Evolutionary conservation across 2,329 filamentous ascomycete species (phyloP), one percentile per base, ranked within the genome.

Genomic region (Claviceps paspali): DNA sequence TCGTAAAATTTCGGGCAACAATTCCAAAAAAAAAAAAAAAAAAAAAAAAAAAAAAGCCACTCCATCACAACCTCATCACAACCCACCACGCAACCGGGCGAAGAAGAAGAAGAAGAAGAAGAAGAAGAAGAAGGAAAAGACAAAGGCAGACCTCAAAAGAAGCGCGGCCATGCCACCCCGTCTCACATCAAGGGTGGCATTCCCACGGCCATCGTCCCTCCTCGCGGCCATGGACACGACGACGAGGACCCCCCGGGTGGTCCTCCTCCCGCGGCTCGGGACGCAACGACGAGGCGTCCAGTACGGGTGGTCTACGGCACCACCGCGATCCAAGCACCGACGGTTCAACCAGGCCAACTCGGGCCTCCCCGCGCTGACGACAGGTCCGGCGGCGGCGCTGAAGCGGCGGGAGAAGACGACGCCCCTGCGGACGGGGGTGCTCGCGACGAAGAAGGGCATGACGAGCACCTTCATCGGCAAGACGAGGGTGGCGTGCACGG

Each of bases 371-470:
- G 55, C 53, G 4, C 71, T 67, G 33, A 70, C 69, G 8, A 64
- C 68, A 6, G 73, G 73, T 0, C 73, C 73, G 2, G 71, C 70
- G 2, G 75, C 75, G 8, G 74, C 75, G 6, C 66, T 79, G 41
- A 60, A 62, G 57, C 70, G 75, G 33, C 69, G 65, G 48, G 69
- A 65, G 46, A 64, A 62, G 45, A 74, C 72, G 12, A 72, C 74
- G 11, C 75, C 75, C 1, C 51, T 76, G 29, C 81, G 91, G 21
- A 79, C 86, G 2, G 91, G 91, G 22, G 78, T 84, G 7, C 69
- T 98, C 33, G 86, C 82, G 10, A 70, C 79, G 55, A 98, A 98
- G 64, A 88, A 87, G 64, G 91, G 91, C 59, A 96, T 98, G 83
- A 93, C 86, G 30, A 87, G 82, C 42, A 63, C 95, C 46, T 96